These are phyloP conservation scores for Vigna unguiculata DNA, from an alignment of 306 rosid genomes.

Conservation along the genomic window DNA sequence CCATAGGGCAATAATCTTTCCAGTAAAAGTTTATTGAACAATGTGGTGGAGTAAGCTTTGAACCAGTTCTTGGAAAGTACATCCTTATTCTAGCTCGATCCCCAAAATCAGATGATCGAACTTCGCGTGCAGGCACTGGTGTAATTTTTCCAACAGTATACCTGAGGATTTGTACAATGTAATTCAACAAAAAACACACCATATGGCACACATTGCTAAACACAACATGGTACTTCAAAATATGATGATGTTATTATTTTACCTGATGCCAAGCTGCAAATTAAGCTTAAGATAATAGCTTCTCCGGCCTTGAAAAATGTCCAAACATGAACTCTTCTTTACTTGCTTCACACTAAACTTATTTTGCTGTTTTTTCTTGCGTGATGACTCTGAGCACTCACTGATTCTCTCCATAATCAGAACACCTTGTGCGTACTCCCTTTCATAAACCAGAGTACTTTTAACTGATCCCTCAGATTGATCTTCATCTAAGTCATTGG, in stretches of 20 bases:
- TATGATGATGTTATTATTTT: conserved; percentile 11
- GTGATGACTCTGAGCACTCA: conserved; percentile 49
- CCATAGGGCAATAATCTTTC: conserved; percentile 98
- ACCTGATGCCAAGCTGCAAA: conserved; percentile 63
- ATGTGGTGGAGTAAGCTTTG: conserved; percentile 88
- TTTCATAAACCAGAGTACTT: conserved; percentile 59
- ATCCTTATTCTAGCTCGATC: conserved; percentile 83
- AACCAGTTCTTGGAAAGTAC: conserved; percentile 82
- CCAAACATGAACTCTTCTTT: conserved; percentile 57
- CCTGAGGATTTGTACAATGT: conserved; percentile 62
- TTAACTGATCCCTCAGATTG: conserved; percentile 51
- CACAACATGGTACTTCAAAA: not conserved
- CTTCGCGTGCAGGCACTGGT: conserved; percentile 89
- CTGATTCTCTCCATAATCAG: conserved; percentile 67
- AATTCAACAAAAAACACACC: conserved; percentile 35
- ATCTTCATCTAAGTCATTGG: conserved; percentile 48
- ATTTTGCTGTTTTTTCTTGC: conserved; percentile 54
- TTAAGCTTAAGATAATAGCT: conserved; percentile 53
- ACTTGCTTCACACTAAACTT: conserved; percentile 52
- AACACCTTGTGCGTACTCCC: conserved; percentile 90
- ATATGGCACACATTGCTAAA: not conserved
- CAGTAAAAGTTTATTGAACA: conserved; percentile 76
- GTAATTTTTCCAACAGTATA: conserved; percentile 93
- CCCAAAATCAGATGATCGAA: conserved; percentile 89
- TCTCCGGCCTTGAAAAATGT: conserved; percentile 43